A percentile compares a stretch with the other conserved stretches of the same genome.
These are phyloP conservation scores for Saturnispora kantuleensis DNA, from an alignment of 805 yeast species.

Conservation along the genomic window DNA sequence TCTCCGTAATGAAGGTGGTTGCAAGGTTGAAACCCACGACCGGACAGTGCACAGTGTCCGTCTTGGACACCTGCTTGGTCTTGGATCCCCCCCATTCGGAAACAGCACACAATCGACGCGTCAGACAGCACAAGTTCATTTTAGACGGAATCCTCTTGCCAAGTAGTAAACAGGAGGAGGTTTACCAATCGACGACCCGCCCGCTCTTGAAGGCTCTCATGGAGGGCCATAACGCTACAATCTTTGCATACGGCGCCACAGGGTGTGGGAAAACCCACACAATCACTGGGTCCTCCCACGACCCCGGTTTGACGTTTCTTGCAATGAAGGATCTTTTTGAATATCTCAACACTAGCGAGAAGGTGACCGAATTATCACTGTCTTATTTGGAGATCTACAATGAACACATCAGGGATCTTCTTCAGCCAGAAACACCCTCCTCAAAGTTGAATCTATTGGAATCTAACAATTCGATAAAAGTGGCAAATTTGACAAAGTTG, in stretches of 20 bases:
- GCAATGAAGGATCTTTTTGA: constrained; percentile 70
- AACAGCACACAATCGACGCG: constrained; percentile 31
- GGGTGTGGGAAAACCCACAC: constrained; percentile 98
- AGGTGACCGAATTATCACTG: constrained; percentile 48
- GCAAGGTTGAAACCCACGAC: constrained; percentile 1
- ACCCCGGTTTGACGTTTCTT: constrained; percentile 72
- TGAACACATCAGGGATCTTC: constrained; percentile 74
- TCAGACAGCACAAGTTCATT: constrained; percentile 67
- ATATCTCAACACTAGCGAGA: constrained; percentile 43
- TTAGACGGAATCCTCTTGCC: constrained; percentile 76
- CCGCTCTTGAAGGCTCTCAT: constrained; percentile 66
- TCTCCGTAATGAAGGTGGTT: constrained; percentile 1
- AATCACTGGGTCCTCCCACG: constrained; percentile 60
- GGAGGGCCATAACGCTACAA: constrained; percentile 84
- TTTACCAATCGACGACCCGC: constrained; percentile 54
- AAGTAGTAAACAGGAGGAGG: constrained; percentile 51
- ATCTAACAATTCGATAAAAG: constrained; percentile 57
- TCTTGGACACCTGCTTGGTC: constrained; percentile 7
- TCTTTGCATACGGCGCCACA: constrained; percentile 95
- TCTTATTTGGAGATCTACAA: constrained; percentile 85
- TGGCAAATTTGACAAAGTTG: constrained; percentile 59
- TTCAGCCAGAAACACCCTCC: constrained; percentile 41
- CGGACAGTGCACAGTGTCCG: constrained; percentile 4
- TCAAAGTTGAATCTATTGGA: constrained; percentile 51
- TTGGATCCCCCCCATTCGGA: constrained; percentile 2